Conservation (phyloP, 495 filamentous ascomycete species). For the Entonaema liquescens region DNA sequence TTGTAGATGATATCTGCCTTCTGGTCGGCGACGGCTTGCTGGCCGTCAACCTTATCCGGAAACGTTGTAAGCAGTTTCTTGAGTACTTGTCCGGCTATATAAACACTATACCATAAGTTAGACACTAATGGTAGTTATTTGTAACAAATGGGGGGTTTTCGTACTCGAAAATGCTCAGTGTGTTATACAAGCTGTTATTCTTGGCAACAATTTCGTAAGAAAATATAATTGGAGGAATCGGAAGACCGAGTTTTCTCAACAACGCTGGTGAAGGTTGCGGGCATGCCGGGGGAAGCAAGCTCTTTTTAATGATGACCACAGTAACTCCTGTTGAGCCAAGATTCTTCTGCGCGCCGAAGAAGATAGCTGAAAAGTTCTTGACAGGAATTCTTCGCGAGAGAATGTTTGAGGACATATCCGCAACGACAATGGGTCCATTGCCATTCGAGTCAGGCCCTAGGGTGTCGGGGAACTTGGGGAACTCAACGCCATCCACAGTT, state of each 20-base stretch:
- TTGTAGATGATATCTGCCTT: constrained; percentile 81
- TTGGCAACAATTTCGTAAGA: constrained; percentile 83
- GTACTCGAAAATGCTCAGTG: constrained; percentile 87
- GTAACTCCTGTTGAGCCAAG: constrained; percentile 86
- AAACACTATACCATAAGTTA: constrained; percentile 62
- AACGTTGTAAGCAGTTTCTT: constrained; percentile 67
- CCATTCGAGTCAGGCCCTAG: constrained; percentile 66
- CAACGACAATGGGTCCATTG: constrained; percentile 73
- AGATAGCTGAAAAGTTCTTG: constrained; percentile 75
- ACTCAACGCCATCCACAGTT: constrained; percentile 96
- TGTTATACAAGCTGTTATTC: constrained; percentile 94
- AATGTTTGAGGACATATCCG: constrained; percentile 89
- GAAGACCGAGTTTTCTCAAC: constrained; percentile 77
- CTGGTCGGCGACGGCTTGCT: constrained; percentile 71
- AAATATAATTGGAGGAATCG: constrained; percentile 78
- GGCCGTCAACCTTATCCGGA: constrained; percentile 71
- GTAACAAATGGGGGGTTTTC: constrained; percentile 12
- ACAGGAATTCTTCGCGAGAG: constrained; percentile 70
- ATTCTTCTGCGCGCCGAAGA: constrained; percentile 91
- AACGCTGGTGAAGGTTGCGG: constrained; percentile 66
- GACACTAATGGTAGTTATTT: neutral
- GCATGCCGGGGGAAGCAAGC: constrained; percentile 70
- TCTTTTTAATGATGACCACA: constrained; percentile 80
- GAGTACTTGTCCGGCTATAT: constrained; percentile 86
- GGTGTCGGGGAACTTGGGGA: constrained; percentile 73